Conservation (phyloP, 1,284 basidiomycete genomes). For the Laetiporus sulphureus region DNA sequence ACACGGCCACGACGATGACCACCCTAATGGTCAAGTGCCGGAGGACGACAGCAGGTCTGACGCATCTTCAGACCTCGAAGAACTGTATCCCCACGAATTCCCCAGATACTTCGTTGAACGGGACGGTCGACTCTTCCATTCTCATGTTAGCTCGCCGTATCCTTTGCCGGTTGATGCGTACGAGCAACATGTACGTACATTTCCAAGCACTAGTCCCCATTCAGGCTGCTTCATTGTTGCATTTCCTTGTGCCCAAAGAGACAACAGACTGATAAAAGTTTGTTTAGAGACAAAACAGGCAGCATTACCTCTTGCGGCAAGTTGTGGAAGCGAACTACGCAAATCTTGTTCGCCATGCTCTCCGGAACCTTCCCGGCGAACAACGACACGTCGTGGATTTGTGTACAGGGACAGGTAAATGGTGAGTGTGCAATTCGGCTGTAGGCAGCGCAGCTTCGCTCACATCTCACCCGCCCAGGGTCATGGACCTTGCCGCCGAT, state of each 20-base stretch:
- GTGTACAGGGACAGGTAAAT: conserved; percentile 64
- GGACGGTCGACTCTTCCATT: conserved; percentile 57
- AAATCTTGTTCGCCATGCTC: conserved; percentile 48
- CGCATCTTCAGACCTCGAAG: conserved; percentile 34
- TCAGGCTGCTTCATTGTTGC: too few relatives aligned
- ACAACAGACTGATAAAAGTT: neutral
- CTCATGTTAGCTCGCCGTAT: conserved; percentile 52
- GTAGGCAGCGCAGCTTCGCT: conserved; percentile 1
- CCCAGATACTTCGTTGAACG: conserved; percentile 49
- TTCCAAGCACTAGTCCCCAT: too few relatives aligned
- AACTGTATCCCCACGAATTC: conserved; percentile 43
- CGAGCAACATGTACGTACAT: conserved; percentile 49
- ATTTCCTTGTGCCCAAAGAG: conserved; percentile 1
- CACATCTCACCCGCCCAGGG: conserved; percentile 37
- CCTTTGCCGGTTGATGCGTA: conserved; percentile 59
- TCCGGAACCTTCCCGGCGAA: conserved; percentile 31
- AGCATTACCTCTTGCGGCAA: conserved; percentile 40
- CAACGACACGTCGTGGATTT: conserved; percentile 55
- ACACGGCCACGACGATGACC: too few relatives aligned
- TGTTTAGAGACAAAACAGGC: conserved; percentile 42
- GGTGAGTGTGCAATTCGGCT: conserved; percentile 36
- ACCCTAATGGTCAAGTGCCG: too few relatives aligned
- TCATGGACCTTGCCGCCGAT: conserved; percentile 59
- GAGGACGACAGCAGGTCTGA: conserved; percentile 32
- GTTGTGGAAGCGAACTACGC: conserved; percentile 47